phyloP scores from a whole-genome alignment of 2,329 filamentous ascomycete genomes.

The Paracoccidioides brasiliensis region DNA sequence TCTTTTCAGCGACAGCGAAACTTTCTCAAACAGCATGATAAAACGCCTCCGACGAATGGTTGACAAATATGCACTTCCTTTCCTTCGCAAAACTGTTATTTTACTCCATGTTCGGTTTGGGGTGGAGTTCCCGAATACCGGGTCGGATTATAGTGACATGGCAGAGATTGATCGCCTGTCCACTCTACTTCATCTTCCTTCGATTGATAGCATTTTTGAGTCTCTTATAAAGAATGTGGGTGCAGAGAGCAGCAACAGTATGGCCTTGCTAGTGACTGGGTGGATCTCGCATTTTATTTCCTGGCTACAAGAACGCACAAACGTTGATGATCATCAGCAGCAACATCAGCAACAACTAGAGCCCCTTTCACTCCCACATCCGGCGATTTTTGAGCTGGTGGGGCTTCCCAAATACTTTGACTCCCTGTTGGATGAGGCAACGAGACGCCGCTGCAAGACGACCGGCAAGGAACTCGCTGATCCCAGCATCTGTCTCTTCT shows the following conservation, averaged over 20 bases:
- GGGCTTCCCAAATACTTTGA: conserved; percentile 88
- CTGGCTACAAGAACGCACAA: conserved; percentile 17
- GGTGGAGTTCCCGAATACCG: conserved; percentile 66
- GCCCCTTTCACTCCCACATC: conserved; percentile 54
- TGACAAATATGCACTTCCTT: conserved; percentile 74
- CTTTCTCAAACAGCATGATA: conserved; percentile 13
- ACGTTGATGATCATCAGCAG: not conserved
- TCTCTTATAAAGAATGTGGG: conserved; percentile 35
- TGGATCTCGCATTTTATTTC: conserved; percentile 52
- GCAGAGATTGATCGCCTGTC: conserved; percentile 75
- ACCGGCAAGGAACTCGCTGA: conserved; percentile 87
- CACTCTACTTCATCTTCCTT: conserved; percentile 59
- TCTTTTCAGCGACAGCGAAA: conserved; percentile 20
- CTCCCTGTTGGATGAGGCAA: conserved; percentile 80
- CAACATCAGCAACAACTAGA: conserved; percentile 10
- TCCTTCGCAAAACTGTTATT: conserved; percentile 72
- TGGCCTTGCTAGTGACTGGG: conserved; percentile 43
- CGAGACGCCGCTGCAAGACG: conserved; percentile 68
- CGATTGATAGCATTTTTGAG: conserved; percentile 64
- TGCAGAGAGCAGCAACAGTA: conserved; percentile 26
- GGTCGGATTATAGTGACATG: conserved; percentile 30
- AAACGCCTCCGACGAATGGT: conserved; percentile 33
- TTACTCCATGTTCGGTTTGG: conserved; percentile 81
- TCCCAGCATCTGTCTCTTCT: conserved; percentile 84
- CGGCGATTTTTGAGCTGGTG: conserved; percentile 84